Base-by-base conservation (phyloP, 441 rosid genomes). In the Capsella rubella region DNA sequence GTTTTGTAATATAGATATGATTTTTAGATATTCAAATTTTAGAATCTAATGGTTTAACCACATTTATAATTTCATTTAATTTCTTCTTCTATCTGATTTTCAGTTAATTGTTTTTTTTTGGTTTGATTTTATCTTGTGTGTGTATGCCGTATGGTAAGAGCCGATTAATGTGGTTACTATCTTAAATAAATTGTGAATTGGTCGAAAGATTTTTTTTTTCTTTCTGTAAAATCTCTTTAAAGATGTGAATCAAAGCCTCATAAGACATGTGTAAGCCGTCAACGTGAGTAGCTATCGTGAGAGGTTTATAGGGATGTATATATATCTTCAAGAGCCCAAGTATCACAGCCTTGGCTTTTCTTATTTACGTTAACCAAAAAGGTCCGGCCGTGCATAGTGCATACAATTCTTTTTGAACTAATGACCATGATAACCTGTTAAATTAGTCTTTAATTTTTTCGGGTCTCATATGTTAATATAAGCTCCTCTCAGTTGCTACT, bases 1-100 rank as follows among this genome's bases (percentile, higher is more conserved):
- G 42, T 76, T 76, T 76, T 76, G 80, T 64, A 64, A 64, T 14
- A 56, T 76, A 70, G 79, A 12, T 69, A 11, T 49, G 54, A 28
- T 25, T 35, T 21, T 61, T 64, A 70, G 71, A 74, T 9, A 66
- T 49, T 73, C 58, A 47, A 35, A 32, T 42, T 49, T 49, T 73
- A 45, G 51, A 29, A 5, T 61, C 57, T 75, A 68, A 52, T 75
- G 64, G 31, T 10, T 10, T 75, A 68, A 68, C 52, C 45, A 34
- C 54, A 45, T 21, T 13, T 11, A 57, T 32, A 6, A 51, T 21
- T 59, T 67, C 25, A n/a, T 59, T 32, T 21, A 21, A 21, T 21
- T 58, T 59, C 10, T 47, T 16, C 16, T 27, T 29, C 47, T 12
- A 8, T 50, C 3, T 16, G 15, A 10, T 34, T 57, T 34, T 57